A percentile compares a stretch with the other conserved stretches of the same genome.
These are phyloP conservation scores for Paecilomyces niveus DNA, from an alignment of 2,329 filamentous ascomycete species.

Conservation along the genomic window DNA sequence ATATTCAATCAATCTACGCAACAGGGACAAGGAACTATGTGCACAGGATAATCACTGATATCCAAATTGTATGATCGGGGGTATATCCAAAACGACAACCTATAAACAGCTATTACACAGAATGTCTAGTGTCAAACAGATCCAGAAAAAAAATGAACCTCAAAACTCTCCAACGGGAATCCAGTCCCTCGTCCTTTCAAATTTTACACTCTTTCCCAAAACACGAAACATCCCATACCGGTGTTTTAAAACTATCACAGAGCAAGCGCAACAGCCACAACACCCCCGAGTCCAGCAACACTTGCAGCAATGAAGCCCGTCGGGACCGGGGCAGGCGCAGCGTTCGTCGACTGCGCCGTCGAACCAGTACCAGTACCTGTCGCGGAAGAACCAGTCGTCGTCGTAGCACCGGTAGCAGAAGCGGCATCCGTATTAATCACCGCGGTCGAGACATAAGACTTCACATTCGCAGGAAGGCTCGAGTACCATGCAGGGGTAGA, in stretches of 20 bases:
- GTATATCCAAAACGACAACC: no score
- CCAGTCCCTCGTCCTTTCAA: neutral
- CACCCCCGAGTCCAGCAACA: conserved; percentile 13
- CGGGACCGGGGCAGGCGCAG: conserved; percentile 10
- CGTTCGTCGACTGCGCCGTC: conserved; percentile 5
- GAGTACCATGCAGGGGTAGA: conserved; percentile 2
- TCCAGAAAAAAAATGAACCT: neutral
- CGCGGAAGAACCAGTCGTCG: neutral
- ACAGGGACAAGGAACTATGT: no score
- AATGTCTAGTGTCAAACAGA: no score
- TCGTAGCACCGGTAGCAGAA: neutral
- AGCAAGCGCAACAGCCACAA: conserved; percentile 16
- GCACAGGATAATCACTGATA: no score
- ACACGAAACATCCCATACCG: no score
- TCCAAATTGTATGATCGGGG: no score
- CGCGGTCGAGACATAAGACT: conserved; percentile 2
- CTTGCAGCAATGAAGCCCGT: conserved; percentile 12
- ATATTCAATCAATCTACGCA: no score
- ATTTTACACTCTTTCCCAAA: no score
- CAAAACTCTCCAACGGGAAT: neutral
- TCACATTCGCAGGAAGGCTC: conserved; percentile 2
- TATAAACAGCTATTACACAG: no score
- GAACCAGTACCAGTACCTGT: neutral
- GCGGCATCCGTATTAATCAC: neutral
- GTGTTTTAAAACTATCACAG: conserved; percentile 8